A percentile compares a stretch with the other conserved stretches of the same genome.
phyloP scores from a whole-genome alignment of 768 basidiomycete species.

The Melanogaster broomeanus region DNA sequence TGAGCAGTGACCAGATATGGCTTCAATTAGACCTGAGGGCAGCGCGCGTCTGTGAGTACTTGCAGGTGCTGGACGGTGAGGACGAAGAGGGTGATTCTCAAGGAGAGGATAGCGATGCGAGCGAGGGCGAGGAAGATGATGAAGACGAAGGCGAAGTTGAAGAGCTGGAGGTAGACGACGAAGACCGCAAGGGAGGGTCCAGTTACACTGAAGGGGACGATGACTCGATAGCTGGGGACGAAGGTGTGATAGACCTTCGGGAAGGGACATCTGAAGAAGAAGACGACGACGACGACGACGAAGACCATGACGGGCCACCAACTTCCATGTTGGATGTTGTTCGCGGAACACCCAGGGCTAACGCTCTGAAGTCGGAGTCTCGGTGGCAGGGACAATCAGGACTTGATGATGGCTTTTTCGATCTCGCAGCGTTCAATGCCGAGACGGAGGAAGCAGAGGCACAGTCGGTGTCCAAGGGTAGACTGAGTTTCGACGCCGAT shows the following conservation, averaged over 20 bases:
- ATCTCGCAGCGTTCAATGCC: slow-evolving; percentile 83
- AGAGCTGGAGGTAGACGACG: slow-evolving; percentile 29
- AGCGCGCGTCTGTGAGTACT: slow-evolving; percentile 64
- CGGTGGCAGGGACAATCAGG: slow-evolving; percentile 42
- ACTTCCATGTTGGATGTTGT: slow-evolving; percentile 28
- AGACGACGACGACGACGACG: slow-evolving; percentile 35
- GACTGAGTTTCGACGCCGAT: slow-evolving; percentile 51
- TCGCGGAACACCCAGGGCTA: slow-evolving; percentile 27
- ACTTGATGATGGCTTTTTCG: slow-evolving; percentile 91
- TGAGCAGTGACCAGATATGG: slow-evolving; percentile 91
- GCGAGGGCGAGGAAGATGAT: slow-evolving; percentile 32
- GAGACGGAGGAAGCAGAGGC: slow-evolving; percentile 81
- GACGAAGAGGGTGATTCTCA: slow-evolving; percentile 29
- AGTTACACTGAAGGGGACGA: slow-evolving; percentile 22
- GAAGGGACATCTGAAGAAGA: slow-evolving; percentile 42
- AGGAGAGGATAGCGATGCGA: slow-evolving; percentile 13
- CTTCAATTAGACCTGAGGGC: slow-evolving; percentile 86
- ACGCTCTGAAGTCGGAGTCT: slow-evolving; percentile 16
- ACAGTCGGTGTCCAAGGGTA: slow-evolving; percentile 58
- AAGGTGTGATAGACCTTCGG: slow-evolving; percentile 33
- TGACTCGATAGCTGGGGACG: slow-evolving; percentile 27
- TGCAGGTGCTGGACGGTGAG: slow-evolving; percentile 66
- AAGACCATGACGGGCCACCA: slow-evolving; percentile 20
- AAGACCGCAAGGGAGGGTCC: slow-evolving; percentile 31
- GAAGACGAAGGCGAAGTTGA: slow-evolving; percentile 35